Evolutionary conservation across 2,329 filamentous ascomycete species (phyloP).

Genomic region (Calonectria henricotiae): DNA sequence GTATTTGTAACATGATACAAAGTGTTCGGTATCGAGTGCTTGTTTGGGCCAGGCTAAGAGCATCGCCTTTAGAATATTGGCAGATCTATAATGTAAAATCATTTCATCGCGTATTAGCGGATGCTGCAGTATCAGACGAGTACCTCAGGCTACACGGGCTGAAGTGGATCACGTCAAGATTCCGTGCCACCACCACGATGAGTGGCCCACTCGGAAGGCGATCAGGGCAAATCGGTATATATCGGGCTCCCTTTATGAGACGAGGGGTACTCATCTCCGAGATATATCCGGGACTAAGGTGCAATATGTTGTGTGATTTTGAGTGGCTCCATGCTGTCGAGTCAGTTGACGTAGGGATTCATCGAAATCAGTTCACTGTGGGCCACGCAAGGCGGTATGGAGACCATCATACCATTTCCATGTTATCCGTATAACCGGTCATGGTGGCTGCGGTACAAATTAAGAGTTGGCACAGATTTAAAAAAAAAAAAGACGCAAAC

Average conservation of each 20-base stretch:
- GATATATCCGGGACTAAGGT: slow-evolving; percentile 1
- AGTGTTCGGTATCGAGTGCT: too few species aligned
- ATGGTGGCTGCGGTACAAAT: not conserved
- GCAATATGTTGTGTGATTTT: not conserved
- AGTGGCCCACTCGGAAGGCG: slow-evolving; percentile 22
- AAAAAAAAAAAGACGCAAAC: slow-evolving; percentile 15
- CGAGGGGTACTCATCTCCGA: slow-evolving; percentile 4
- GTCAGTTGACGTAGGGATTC: not conserved
- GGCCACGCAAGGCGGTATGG: slow-evolving; percentile 8
- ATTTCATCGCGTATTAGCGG: not conserved
- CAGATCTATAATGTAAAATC: too few species aligned
- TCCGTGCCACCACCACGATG: not conserved
- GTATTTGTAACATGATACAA: too few species aligned
- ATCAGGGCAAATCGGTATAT: not conserved
- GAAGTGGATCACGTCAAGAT: not conserved
- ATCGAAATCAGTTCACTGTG: slow-evolving; percentile 25
- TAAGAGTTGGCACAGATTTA: not conserved
- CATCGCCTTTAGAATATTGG: not conserved
- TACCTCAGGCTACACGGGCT: not conserved
- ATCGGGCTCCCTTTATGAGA: slow-evolving; percentile 1
- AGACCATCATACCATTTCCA: slow-evolving; percentile 17
- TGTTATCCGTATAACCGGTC: slow-evolving; percentile 10
- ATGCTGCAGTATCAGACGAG: not conserved
- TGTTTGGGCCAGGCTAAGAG: not conserved
- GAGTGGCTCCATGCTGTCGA: not conserved